Evolutionary conservation across 805 yeast genomes (phyloP), one percentile per base, ranked within the genome.

Genomic region (Zygosaccharomyces lentus): DNA sequence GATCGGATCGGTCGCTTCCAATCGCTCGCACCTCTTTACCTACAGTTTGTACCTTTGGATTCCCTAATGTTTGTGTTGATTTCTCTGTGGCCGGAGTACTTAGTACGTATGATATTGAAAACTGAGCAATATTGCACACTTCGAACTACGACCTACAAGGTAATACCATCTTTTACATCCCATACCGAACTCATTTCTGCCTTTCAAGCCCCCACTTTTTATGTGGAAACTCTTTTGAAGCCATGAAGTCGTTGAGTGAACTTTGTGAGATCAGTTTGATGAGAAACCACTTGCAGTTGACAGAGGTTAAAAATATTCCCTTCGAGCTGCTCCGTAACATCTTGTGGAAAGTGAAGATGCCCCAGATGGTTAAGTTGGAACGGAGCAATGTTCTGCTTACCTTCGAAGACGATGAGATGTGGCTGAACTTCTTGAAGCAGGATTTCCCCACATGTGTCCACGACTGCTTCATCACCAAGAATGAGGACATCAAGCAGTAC

Each of bases 331-430:
- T 71, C 12, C 49, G 54, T 34, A 50, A 57, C 15, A 62, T 66
- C 1, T 50, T 70, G 17, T 44, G 50, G 31, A 61, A 62, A 41
- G 54, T 65, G 10, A 60, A 57, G 12, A 41, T 59, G 7, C 61
- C 60, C 9, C 75, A 69, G 37, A 41, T 71, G 9, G 44, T 52
- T 23, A 59, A 55, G 17, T 41, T 69, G 8, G 75, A 71, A 46
- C 40, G 44, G 17, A 46, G 41, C 2, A 69, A 68, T 46, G 65
- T 66, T 0, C 47, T 53, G 16, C 54, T 66, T 21, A 52, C 69
- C 1, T 58, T 71, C 36, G 73, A 71, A 31, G 74, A 70, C 51
- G 72, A 68, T 38, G 63, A 62, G 9, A 46, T 67, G 1, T 71
- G 75, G 75, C 45, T 45, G 3, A 45, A 51, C 2, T 46, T 66